Conservation (phyloP, 1,139 yeast species). For the Suhomyces bokatorum region DNA sequence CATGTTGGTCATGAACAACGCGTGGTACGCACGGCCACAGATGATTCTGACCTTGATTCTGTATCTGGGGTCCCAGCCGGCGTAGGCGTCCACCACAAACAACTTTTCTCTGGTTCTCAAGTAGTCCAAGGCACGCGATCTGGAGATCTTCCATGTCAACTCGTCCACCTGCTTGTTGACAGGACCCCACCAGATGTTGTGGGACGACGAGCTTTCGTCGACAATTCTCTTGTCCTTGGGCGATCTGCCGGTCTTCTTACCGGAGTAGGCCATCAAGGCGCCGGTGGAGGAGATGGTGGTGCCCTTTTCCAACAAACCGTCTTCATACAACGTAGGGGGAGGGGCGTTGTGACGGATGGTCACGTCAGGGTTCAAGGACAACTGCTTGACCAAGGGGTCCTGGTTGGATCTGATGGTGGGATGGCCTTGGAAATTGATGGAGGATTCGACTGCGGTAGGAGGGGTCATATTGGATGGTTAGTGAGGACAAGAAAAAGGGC, state of each 20-base stretch:
- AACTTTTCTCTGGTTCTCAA: slow-evolving; percentile 93
- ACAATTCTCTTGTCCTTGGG: slow-evolving; percentile 98
- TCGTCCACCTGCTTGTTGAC: slow-evolving; percentile 95
- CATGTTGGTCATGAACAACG: slow-evolving; percentile 97
- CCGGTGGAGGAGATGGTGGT: slow-evolving; percentile 94
- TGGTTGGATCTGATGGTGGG: slow-evolving; percentile 44
- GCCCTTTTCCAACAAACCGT: slow-evolving; percentile 86
- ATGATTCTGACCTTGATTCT: slow-evolving; percentile 95
- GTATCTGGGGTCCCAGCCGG: slow-evolving; percentile 99
- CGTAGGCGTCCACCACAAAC: slow-evolving; percentile 93
- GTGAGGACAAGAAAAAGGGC: slow-evolving; percentile 5
- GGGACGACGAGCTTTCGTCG: slow-evolving; percentile 82
- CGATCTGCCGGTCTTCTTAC: slow-evolving; percentile 95
- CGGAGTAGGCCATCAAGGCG: slow-evolving; percentile 94
- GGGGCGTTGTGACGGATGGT: slow-evolving; percentile 84
- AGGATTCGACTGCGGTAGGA: slow-evolving; percentile 51
- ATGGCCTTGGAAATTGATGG: slow-evolving; percentile 45
- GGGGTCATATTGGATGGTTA: slow-evolving; percentile 35
- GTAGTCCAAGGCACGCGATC: slow-evolving; percentile 96
- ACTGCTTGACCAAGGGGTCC: slow-evolving; percentile 48
- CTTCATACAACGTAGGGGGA: slow-evolving; percentile 91
- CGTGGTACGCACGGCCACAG: slow-evolving; percentile 98
- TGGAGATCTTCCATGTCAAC: slow-evolving; percentile 92
- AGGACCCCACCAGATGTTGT: slow-evolving; percentile 99
- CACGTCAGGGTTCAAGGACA: slow-evolving; percentile 49